Percentiles rank a stretch among this genome's conserved stretches.
These are phyloP conservation scores for Apophysomyces elegans DNA, from an alignment of 371 early-diverging fungal genomes.

Conservation along the genomic window DNA sequence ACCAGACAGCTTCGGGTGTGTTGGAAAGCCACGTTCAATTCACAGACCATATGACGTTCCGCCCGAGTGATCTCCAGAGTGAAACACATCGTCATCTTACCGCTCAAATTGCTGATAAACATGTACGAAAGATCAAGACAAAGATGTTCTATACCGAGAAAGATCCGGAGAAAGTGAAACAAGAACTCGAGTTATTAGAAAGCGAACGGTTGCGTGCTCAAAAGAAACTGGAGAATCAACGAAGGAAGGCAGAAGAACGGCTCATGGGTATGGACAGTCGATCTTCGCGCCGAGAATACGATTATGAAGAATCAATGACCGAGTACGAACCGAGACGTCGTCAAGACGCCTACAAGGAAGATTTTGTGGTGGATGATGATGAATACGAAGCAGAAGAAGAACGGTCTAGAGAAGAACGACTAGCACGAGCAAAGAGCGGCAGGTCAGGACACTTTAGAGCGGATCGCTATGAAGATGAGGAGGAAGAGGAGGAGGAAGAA, in stretches of 20 bases:
- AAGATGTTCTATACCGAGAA: slow-evolving; percentile 68
- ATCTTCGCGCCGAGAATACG: slow-evolving; percentile 12
- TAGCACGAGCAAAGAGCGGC: slow-evolving; percentile 32
- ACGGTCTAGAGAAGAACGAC: slow-evolving; percentile 32
- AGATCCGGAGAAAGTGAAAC: slow-evolving; percentile 57
- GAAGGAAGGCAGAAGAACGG: slow-evolving; percentile 39
- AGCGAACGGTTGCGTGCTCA: slow-evolving; percentile 52
- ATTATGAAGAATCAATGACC: slow-evolving; percentile 13
- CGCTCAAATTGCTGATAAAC: slow-evolving; percentile 66
- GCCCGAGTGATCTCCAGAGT: slow-evolving; percentile 63
- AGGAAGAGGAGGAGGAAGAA: slow-evolving; percentile 36
- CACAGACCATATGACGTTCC: slow-evolving; percentile 71
- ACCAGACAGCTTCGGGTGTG: slow-evolving; percentile 64
- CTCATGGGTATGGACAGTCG: slow-evolving; percentile 21
- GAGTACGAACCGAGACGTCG: slow-evolving; percentile 14
- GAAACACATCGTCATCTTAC: slow-evolving; percentile 71
- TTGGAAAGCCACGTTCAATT: slow-evolving; percentile 72
- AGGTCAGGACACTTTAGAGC: slow-evolving; percentile 21
- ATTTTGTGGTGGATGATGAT: slow-evolving; percentile 54
- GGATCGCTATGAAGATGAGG: slow-evolving; percentile 32
- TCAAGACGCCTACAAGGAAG: slow-evolving; percentile 46
- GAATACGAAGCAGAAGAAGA: slow-evolving; percentile 46
- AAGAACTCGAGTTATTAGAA: slow-evolving; percentile 44
- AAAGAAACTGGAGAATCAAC: slow-evolving; percentile 45
- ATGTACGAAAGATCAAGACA: slow-evolving; percentile 66